These are phyloP conservation scores for Inosperma sp. DNA, from an alignment of 768 basidiomycete species.

Conservation along the genomic window DNA sequence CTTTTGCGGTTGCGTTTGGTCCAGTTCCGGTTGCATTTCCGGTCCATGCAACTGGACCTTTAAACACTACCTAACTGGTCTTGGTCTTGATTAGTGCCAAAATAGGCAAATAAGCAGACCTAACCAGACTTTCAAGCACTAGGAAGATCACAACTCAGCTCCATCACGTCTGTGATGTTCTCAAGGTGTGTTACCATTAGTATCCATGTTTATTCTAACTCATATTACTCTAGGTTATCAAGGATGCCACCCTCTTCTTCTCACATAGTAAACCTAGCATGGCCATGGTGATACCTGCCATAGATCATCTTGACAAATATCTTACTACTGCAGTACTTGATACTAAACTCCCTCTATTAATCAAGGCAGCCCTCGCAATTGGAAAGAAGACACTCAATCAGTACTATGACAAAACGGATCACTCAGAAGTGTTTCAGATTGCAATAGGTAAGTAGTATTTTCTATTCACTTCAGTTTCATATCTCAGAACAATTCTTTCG, in stretches of 20 bases:
- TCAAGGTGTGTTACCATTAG: constrained; percentile 25
- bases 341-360: constrained; percentile 11
- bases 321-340: constrained; percentile 1
- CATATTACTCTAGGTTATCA: constrained; percentile 26
- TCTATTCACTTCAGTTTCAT: not conserved
- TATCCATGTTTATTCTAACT: not conserved
- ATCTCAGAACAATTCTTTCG: not conserved
- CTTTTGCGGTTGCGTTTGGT: too few species aligned
- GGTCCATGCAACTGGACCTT: too few species aligned
- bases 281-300: constrained; percentile 34
- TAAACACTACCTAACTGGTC: too few species aligned
- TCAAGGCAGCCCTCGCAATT: constrained; percentile 24
- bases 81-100: too few species aligned
- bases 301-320: constrained; percentile 22
- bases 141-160: constrained; percentile 34
- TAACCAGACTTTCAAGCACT: too few species aligned
- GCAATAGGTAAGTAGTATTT: constrained; percentile 27
- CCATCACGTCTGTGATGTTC: constrained; percentile 17
- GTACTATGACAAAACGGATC: constrained; percentile 29
- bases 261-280: constrained; percentile 25
- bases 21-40: too few species aligned
- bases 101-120: constrained; percentile 14
- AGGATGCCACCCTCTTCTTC: constrained; percentile 33
- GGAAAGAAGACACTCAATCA: constrained; percentile 28
- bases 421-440: constrained; percentile 28